Conservation (phyloP, 768 basidiomycete genomes). For the Agrocybe chaxingu region DNA sequence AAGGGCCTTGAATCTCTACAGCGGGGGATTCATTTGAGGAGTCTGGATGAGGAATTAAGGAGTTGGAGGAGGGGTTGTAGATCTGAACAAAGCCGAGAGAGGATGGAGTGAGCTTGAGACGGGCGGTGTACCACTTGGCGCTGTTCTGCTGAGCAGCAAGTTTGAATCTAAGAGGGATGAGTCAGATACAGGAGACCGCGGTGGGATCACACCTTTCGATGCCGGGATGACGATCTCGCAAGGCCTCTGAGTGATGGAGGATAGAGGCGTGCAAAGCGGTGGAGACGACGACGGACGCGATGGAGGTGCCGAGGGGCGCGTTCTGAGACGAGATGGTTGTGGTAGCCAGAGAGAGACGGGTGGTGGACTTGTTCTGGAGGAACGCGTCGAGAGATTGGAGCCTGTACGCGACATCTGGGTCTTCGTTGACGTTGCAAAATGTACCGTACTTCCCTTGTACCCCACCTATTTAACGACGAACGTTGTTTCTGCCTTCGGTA, state of each 20-base stretch:
- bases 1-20: conserved; percentile 69
- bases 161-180: conserved; percentile 61
- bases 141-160: conserved; percentile 78
- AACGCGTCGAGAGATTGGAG: conserved; percentile 57
- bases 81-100: conserved; percentile 42
- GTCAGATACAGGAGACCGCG: background rate
- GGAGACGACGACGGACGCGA: conserved; percentile 85
- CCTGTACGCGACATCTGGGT: conserved; percentile 30
- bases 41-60: conserved; percentile 43
- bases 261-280: conserved; percentile 87
- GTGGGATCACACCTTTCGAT: conserved; percentile 47
- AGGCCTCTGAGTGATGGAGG: conserved; percentile 73
- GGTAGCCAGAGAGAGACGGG: conserved; percentile 52
- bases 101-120: conserved; percentile 53
- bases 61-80: conserved; percentile 52
- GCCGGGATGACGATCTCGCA: conserved; percentile 68
- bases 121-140: conserved; percentile 64
- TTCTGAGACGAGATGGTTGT: conserved; percentile 36
- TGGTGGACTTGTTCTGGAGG: conserved; percentile 31
- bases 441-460: no score
- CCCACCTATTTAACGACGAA: no score
- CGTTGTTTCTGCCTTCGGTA: no score
- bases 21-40: conserved; percentile 28
- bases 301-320: conserved; percentile 14
- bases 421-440: no score